Evolutionary conservation across 176 grass and related monocot genomes (phyloP).

Genomic region (Paspalum vaginatum): DNA sequence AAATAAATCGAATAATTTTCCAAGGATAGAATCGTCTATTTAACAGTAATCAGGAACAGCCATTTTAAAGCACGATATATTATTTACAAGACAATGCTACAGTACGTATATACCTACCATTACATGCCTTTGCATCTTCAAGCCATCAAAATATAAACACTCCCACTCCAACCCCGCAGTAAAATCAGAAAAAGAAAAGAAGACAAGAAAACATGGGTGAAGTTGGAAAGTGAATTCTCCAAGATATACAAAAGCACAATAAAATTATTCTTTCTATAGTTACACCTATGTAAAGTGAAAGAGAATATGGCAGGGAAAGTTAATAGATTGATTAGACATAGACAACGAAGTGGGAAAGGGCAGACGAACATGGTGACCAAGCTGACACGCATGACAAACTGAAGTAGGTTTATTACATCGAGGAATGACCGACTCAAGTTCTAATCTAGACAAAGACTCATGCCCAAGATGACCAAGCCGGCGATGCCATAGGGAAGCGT

Average conservation of each 20-base stretch:
- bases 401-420: too few relatives aligned
- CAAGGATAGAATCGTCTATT: background rate
- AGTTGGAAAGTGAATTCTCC: background rate
- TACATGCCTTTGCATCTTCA: background rate
- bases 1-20: constrained; percentile 16
- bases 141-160: background rate
- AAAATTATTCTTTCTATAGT: background rate
- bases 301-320: too few relatives aligned
- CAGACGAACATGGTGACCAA: too few relatives aligned
- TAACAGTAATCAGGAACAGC: background rate
- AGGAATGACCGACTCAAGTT: too few relatives aligned
- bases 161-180: background rate
- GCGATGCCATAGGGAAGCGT: too few relatives aligned
- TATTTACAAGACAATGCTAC: too few relatives aligned
- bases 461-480: too few relatives aligned
- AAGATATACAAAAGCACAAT: background rate
- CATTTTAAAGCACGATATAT: background rate
- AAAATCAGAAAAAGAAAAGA: background rate
- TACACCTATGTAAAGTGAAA: background rate
- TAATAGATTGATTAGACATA: too few relatives aligned
- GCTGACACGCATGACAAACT: too few relatives aligned
- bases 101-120: constrained; percentile 9
- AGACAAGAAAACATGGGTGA: constrained; percentile 10
- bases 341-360: too few relatives aligned
- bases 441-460: too few relatives aligned